These are phyloP conservation scores for Rhizopus arrhizus DNA, from an alignment of 371 early-diverging fungal species.

Conservation along the genomic window DNA sequence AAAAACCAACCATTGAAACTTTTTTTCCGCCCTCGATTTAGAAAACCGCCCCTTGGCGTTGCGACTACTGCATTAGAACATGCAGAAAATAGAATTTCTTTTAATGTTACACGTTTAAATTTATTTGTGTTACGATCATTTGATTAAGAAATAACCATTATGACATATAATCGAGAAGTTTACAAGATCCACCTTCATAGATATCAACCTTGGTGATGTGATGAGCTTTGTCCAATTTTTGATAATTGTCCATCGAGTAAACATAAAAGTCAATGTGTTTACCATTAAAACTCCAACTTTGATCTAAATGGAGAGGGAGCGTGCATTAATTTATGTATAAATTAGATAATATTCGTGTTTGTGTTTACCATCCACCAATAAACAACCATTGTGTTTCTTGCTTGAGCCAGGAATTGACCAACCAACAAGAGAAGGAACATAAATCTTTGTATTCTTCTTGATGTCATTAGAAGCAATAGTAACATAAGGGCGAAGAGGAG, in stretches of 20 bases:
- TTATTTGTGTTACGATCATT: neutral
- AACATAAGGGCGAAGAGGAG: slow-evolving; percentile 49
- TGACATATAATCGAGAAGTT: slow-evolving; percentile 45
- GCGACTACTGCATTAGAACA: no score
- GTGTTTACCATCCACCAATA: slow-evolving; percentile 43
- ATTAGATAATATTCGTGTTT: no score
- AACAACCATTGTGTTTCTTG: slow-evolving; percentile 54
- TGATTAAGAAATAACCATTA: neutral
- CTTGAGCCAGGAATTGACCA: slow-evolving; percentile 48
- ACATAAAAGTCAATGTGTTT: slow-evolving; percentile 54
- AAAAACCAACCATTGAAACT: no score
- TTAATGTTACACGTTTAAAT: neutral
- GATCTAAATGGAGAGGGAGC: slow-evolving; percentile 21
- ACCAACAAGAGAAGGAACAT: slow-evolving; percentile 47
- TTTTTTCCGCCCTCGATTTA: no score
- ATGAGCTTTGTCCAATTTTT: slow-evolving; percentile 37
- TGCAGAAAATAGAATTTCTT: no score
- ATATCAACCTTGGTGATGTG: slow-evolving; percentile 41
- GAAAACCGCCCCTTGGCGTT: no score
- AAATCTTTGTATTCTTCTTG: slow-evolving; percentile 56
- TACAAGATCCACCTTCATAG: slow-evolving; percentile 54
- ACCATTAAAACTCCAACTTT: slow-evolving; percentile 53
- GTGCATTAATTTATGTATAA: neutral
- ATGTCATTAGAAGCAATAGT: slow-evolving; percentile 50
- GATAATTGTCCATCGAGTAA: slow-evolving; percentile 39